Evolutionary conservation across 805 yeast species (phyloP), one percentile per base, ranked within the genome.

Genomic region (Metschnikowia matae): DNA sequence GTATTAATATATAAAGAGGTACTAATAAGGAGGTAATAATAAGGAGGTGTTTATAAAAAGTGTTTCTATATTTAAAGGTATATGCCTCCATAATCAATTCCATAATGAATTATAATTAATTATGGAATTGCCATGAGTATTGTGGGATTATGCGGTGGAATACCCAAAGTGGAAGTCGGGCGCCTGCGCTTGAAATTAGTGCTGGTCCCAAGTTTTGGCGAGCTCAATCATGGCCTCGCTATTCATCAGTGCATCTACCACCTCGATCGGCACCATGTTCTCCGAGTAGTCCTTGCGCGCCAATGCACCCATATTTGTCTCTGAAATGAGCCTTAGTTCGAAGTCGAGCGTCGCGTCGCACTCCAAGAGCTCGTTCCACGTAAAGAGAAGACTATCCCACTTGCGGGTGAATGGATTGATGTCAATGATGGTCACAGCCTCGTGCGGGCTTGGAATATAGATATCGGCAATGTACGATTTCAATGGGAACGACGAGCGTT

Each of bases 231-330:
- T 84, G 0, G 85, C 79, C 18, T 77, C 74, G 0, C 91, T 78
- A 57, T 86, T 83, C 58, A 82, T 60, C 33, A 87, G 76, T 2
- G 97, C 96, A 63, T 89, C 94, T 3, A 94, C 86, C 18, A 94
- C 82, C 61, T 94, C 99, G 47, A 79, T 75, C 0, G 99, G 99
- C 2, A 94, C 96, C 61, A 88, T 91, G 64, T 84, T 89, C 59
- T 92, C 96, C 2, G 96, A 81, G 62, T 89, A 92, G 45, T 89
- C 96, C 55, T 86, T 88, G 0, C 82, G 69, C 0, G 89, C 85
- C 71, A 90, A 90, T 31, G 92, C 73, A 0, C 89, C 87, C 6
- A 87, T 70, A 54, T 89, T 87, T 18, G 80, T 81, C 56, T 82
- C 79, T 1, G 82, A 77, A 4, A 92, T 83, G 13, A 92, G 65